A percentile compares a stretch with the other conserved stretches of the same genome.
phyloP scores from a whole-genome alignment of 2,329 filamentous ascomycete genomes.

The Hymenoscyphus linearis region DNA sequence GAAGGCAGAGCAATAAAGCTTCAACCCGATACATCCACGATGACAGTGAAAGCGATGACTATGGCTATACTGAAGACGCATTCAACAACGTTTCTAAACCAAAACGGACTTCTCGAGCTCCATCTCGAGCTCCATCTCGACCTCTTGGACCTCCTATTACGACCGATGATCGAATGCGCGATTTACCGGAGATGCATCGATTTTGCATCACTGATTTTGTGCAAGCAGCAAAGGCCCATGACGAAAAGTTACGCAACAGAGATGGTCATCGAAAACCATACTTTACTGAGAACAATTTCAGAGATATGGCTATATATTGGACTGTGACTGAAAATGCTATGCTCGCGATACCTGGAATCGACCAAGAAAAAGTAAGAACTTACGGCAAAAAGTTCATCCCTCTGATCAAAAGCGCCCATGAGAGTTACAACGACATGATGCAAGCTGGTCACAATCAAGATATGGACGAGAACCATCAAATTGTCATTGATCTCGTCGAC shows the following conservation, averaged over 20 bases:
- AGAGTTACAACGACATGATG: constrained; percentile 47
- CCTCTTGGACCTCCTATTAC: constrained; percentile 54
- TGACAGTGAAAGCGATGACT: constrained; percentile 1
- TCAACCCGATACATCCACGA: neutral
- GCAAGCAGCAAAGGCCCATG: constrained; percentile 51
- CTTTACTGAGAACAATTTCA: constrained; percentile 65
- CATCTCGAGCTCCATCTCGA: constrained; percentile 21
- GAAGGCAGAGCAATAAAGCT: constrained; percentile 28
- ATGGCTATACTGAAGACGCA: constrained; percentile 32
- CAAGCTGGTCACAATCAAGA: constrained; percentile 20
- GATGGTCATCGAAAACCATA: constrained; percentile 51
- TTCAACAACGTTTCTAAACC: constrained; percentile 17
- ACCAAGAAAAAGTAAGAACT: constrained; percentile 53
- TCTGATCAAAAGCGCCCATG: constrained; percentile 47
- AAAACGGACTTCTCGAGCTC: neutral
- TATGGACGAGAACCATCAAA: constrained; percentile 32
- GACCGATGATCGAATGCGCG: constrained; percentile 47
- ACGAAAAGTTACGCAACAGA: constrained; percentile 56
- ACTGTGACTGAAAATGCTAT: constrained; percentile 58
- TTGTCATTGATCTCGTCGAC: constrained; percentile 50
- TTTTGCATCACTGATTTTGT: constrained; percentile 63
- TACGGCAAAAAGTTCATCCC: constrained; percentile 58
- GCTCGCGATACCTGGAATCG: constrained; percentile 57
- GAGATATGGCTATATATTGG: constrained; percentile 68
- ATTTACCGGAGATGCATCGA: constrained; percentile 54